Percentiles rank a stretch among this genome's conserved stretches.
These are phyloP conservation scores for Lepraria neglecta DNA, from an alignment of 495 filamentous ascomycete genomes.

Conservation along the genomic window DNA sequence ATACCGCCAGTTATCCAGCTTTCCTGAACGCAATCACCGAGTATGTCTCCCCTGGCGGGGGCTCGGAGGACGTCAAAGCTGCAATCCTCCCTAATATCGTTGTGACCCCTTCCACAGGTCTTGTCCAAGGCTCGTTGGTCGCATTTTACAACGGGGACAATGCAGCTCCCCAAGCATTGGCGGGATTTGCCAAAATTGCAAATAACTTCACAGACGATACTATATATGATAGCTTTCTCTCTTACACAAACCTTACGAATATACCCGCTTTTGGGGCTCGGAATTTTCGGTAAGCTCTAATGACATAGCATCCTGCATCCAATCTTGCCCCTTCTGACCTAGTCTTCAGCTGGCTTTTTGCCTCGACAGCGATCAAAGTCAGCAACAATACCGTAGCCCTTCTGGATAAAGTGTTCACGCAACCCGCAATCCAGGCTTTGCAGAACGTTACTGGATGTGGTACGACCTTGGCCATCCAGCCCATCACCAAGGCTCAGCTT, in stretches of 20 bases:
- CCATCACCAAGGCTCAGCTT: not conserved
- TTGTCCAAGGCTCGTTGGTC: not conserved
- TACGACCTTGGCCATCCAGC: conserved; percentile 2
- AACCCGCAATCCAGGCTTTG: not conserved
- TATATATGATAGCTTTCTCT: not conserved
- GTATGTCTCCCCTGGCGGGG: not conserved
- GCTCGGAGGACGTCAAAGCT: not conserved
- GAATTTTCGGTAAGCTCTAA: not conserved
- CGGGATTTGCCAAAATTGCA: not conserved
- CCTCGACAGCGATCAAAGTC: not conserved
- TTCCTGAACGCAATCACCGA: not conserved
- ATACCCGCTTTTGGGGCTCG: not conserved
- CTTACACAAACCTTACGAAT: not conserved
- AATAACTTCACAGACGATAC: not conserved
- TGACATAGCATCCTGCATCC: not conserved
- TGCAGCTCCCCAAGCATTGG: conserved; percentile 1
- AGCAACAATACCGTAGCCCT: not conserved
- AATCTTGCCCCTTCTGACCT: not conserved
- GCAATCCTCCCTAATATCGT: conserved; percentile 2
- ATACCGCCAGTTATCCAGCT: not conserved
- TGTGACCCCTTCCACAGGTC: conserved; percentile 1
- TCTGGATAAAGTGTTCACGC: not conserved
- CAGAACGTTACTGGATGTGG: not conserved
- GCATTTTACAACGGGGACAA: not conserved
- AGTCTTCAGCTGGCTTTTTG: not conserved